Evolutionary conservation across 768 basidiomycete species (phyloP).

Genomic region (Boletus huronensis): DNA sequence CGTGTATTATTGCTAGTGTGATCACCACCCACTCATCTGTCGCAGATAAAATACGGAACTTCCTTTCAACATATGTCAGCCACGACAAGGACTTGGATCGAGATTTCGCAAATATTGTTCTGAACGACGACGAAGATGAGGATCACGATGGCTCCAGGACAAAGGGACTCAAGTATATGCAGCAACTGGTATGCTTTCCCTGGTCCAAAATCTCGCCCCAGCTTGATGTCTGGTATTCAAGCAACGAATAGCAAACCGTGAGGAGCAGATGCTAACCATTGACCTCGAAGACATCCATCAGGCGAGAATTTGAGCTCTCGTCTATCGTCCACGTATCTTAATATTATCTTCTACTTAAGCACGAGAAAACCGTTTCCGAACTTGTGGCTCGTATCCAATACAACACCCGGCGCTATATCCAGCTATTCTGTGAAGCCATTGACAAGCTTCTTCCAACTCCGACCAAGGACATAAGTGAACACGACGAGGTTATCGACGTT

Average conservation of each 20-base stretch:
- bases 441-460: slow-evolving; percentile 88
- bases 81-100: slow-evolving; percentile 63
- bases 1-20: not conserved
- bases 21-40: slow-evolving; percentile 1
- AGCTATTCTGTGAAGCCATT: slow-evolving; percentile 84
- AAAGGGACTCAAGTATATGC: slow-evolving; percentile 71
- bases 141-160: slow-evolving; percentile 32
- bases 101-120: slow-evolving; percentile 67
- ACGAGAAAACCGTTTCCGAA: slow-evolving; percentile 66
- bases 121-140: slow-evolving; percentile 49
- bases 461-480: slow-evolving; percentile 84
- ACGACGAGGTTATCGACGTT: slow-evolving; percentile 94
- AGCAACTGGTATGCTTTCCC: slow-evolving; percentile 63
- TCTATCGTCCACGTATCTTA: slow-evolving; percentile 7
- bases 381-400: slow-evolving; percentile 75
- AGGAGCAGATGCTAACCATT: slow-evolving; percentile 84
- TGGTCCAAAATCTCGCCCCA: slow-evolving; percentile 15
- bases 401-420: slow-evolving; percentile 89
- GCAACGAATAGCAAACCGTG: slow-evolving; percentile 93
- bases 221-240: slow-evolving; percentile 32
- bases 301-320: slow-evolving; percentile 38
- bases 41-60: slow-evolving; percentile 64
- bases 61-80: slow-evolving; percentile 66
- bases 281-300: slow-evolving; percentile 85
- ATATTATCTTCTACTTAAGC: slow-evolving; percentile 36